Base-by-base conservation (phyloP, 2,329 filamentous ascomycete genomes). In the Verticillium nubilum region DNA sequence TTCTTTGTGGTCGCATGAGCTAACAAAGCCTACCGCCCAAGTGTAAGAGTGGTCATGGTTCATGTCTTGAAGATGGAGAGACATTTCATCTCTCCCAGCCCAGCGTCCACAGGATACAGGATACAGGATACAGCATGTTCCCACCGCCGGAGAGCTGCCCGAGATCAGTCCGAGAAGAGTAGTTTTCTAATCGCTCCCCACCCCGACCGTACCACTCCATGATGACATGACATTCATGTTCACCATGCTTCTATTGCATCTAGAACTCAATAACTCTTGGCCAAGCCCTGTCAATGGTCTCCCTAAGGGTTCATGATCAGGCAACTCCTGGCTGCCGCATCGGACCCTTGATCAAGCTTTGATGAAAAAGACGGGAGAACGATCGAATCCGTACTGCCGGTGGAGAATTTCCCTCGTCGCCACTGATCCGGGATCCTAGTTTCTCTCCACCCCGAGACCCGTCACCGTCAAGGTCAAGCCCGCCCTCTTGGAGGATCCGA, bases 401-500 rank as follows among this genome's bases (percentile, higher is more conserved):
- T 50, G 42, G 42, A 50, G 42, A 19, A 25, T 50, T 31, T 50
- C 7, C n/a, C 42, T 50, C 42, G 19, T 50, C 42, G 42, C 42
- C 42, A 50, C 42, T 50, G 42, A 50, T 19, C n/a, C 42, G 42
- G 42, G 42, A 50, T 50, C 42, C 42, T 50, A 23, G 42, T 50
- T 13, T n/a, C 19, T 25, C 42, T 50, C 42, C 42, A 50, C 42
- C 42, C 42, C 42, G 42, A 50, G n/a, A 50, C n/a, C 42, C 42
- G 42, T 50, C 42, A 50, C 42, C 19, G 58, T 13, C 53, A 31
- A 56, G 58, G n/a, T n/a, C n/a, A n/a, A n/a, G n/a, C n/a, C 35
- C 50, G 58, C 35, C 55, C 59, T 57, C 37, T 27, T 29, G 15
- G 33, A 47, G 33, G 56, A 58, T 50, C 55, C 50, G 50, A 47